Base-by-base conservation (phyloP, 1,139 yeast species). In the Dujonia santamariae region DNA sequence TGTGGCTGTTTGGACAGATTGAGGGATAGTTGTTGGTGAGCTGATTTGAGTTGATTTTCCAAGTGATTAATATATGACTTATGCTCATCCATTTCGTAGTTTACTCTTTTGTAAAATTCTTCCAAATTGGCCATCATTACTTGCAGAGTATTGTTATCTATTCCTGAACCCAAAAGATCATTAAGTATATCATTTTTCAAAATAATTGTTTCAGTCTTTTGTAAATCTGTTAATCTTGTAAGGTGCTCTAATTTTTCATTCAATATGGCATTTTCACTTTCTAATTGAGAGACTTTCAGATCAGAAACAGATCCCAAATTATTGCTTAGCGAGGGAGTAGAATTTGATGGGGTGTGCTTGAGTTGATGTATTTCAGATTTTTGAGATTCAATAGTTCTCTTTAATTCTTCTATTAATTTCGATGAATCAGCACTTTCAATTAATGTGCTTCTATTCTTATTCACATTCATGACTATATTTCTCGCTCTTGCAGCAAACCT, bases 401-500 rank as follows among this genome's bases (percentile, higher is more conserved):
- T 51, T 38, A 78, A 58, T 31, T 70, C 75, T 36, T 67, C 75
- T 16, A 79, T 69, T 16, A 72, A 47, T 35, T 56, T 61, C 33
- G 63, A 64, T 14, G 75, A 64, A 18, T 75, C 83, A 2, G 51
- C 54, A 28, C 61, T 68, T 7, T 59, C 34, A 9, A 41, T 38
- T 17, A 50, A 37, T 17, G 54, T 43, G 11, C 27, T 19, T 40
- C 70, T 75, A 44, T 73, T 79, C 39, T 75, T 76, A 39, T 74
- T 75, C 6, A 86, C 95, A 37, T 70, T 73, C 44, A 88, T 73
- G 8, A 79, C 72, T 34, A 88, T 80, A 54, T 88, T 88, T 51
- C 88, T 90, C 1, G 97, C 97, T 40, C 97, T 68, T 1, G 96
- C 87, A 0, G 97, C 97, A 63, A 90, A 92, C 37, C 97, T 63